Conservation (phyloP, 2,329 filamentous ascomycete genomes). For the Oidium heveae region DNA sequence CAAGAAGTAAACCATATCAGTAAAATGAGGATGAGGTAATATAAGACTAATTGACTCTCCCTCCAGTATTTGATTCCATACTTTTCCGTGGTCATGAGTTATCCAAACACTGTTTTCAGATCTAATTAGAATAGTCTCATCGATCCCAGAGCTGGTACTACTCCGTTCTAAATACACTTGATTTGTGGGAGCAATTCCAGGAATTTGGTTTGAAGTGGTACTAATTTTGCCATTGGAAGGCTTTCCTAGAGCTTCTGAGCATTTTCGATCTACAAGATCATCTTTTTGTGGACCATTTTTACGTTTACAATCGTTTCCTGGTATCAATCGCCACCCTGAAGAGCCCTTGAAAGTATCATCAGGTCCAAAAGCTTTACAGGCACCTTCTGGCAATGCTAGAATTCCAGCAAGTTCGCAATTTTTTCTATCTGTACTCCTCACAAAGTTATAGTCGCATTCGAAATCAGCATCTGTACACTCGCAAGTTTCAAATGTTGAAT, state of each 20-base stretch:
- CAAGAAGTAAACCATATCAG: conserved; percentile 69
- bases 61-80: conserved; percentile 47
- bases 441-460: conserved; percentile 90
- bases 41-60: conserved; percentile 46
- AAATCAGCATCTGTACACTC: conserved; percentile 68
- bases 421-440: conserved; percentile 35
- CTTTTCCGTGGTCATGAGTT: conserved; percentile 70
- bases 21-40: conserved; percentile 54
- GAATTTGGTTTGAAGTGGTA: conserved; percentile 34
- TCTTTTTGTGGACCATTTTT: conserved; percentile 39
- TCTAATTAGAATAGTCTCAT: conserved; percentile 45
- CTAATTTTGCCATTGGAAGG: conserved; percentile 42
- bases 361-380: conserved; percentile 30
- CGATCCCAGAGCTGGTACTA: conserved; percentile 32
- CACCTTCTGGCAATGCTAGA: conserved; percentile 40
- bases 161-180: conserved; percentile 60
- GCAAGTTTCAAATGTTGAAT: conserved; percentile 46
- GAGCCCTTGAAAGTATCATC: conserved; percentile 53
- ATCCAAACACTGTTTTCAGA: conserved; percentile 31
- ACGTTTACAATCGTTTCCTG: conserved; percentile 48
- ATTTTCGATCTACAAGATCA: conserved; percentile 48
- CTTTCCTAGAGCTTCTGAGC: conserved; percentile 30
- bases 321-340: conserved; percentile 81
- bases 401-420: conserved; percentile 41
- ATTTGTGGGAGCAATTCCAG: conserved; percentile 25